Evolutionary conservation across 2,329 filamentous ascomycete genomes (phyloP).

Genomic region (Xylaria sp.): DNA sequence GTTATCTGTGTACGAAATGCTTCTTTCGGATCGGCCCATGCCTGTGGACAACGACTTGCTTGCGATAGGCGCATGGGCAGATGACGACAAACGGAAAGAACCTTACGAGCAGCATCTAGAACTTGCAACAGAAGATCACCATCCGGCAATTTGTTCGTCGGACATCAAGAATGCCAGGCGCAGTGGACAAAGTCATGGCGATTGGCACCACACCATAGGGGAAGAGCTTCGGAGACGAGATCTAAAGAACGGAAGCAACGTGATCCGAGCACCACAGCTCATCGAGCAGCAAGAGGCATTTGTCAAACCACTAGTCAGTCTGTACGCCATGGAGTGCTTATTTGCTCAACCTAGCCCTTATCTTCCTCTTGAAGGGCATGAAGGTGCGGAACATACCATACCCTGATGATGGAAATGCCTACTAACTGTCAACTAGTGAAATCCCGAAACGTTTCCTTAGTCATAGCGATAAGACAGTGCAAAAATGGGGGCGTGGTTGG

Average conservation of each 20-base stretch:
- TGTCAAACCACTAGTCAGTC: constrained; percentile 18
- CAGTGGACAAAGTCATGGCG: not conserved
- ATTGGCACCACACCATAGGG: not conserved
- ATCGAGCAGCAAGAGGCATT: constrained; percentile 5
- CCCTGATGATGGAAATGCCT: not conserved
- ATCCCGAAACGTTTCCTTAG: not conserved
- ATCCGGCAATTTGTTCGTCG: not conserved
- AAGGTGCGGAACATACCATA: not conserved
- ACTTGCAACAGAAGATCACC: not conserved
- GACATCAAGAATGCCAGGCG: not conserved
- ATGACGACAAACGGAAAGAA: constrained; percentile 1
- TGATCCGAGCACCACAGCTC: not conserved
- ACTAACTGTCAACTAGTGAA: constrained; percentile 1
- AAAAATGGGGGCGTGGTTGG: not conserved
- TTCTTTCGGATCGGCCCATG: not conserved
- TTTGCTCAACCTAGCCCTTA: not conserved
- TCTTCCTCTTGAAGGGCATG: not conserved
- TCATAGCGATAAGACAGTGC: not conserved
- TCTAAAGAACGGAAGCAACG: not conserved
- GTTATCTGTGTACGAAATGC: not conserved
- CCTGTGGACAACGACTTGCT: constrained; percentile 17
- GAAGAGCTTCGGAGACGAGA: not conserved
- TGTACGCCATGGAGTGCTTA: not conserved
- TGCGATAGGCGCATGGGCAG: constrained; percentile 21
- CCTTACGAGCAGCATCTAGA: not conserved